Conservation (phyloP, 345 rosid species). For the Rhodamnia argentea region DNA sequence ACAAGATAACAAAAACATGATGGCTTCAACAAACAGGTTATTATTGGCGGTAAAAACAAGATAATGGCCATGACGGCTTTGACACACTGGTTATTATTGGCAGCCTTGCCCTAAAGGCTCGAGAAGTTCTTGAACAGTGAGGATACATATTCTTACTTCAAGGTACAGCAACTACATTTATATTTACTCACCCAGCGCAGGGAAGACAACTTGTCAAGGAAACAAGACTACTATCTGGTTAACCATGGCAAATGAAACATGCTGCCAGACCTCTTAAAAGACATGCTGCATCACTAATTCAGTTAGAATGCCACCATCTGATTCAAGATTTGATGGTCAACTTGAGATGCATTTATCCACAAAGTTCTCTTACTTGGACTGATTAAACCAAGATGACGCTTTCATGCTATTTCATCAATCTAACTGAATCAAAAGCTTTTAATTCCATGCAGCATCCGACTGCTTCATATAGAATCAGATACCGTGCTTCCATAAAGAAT, state of each 20-base stretch:
- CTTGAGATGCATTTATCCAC: neutral
- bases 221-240: neutral
- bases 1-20: neutral
- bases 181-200: neutral
- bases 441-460: neutral
- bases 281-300: neutral
- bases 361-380: neutral
- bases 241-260: neutral
- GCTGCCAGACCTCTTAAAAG: neutral
- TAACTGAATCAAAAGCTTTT: neutral
- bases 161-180: neutral
- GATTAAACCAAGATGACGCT: neutral
- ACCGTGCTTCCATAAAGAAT: neutral
- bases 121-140: neutral
- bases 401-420: neutral
- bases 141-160: neutral
- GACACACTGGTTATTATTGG: neutral
- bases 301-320: neutral
- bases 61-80: neutral
- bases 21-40: neutral
- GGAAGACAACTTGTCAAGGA: neutral
- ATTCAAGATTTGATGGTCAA: neutral
- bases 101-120: neutral
- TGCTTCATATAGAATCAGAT: neutral
- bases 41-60: neutral